Base-by-base conservation (phyloP, 2,329 filamentous ascomycete genomes). In the Chalaropsis ovoidea region DNA sequence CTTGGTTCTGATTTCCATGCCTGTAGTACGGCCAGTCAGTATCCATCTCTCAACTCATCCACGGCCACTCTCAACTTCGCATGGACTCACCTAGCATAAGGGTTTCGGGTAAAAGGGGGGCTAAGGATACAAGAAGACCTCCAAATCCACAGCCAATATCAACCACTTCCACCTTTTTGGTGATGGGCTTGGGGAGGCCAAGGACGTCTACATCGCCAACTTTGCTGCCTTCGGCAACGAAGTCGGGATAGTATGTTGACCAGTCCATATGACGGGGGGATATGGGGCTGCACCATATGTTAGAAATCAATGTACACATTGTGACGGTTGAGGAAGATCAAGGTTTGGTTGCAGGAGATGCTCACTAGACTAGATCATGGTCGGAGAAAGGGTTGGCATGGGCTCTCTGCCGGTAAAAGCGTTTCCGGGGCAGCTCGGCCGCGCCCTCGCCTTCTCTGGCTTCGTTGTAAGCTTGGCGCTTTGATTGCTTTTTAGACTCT, bases 301-400 rank as follows among this genome's bases (percentile, higher is more conserved):
- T 65, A 45, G 35, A 42, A 70, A n/a, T 39, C 42, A 35, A 62
- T 3, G 45, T 24, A n/a, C 54, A n/a, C 19, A 54, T n/a, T 5
- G 19, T 61, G 8, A 63, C 8, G 27, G 19, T 43, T 52, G 13
- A 15, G 22, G 22, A 15, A 35, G 5, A n/a, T 19, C 19, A 19
- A n/a, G 5, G 13, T 35, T 10, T n/a, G n/a, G 31, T 35, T 39
- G 17, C 15, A 8, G 27, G 24, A 58, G 27, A 42, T 45, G 78
- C 84, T 72, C 82, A 95, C 94, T 99, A 99, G 72, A 82, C 81
- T 73, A 99, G 80, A 67, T 84, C 80, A 78, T 99, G 94, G 72
- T 99, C 94, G 2, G 93, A 96, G 77, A 99, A 99, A 6, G 93
- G 92, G 78, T 99, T 99, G 69, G 94, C 94, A 77, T 99, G 94